A percentile compares a stretch with the other conserved stretches of the same genome.
Evolutionary conservation across 306 rosid species (phyloP).

Genomic region (Pachyrhizus erosus): DNA sequence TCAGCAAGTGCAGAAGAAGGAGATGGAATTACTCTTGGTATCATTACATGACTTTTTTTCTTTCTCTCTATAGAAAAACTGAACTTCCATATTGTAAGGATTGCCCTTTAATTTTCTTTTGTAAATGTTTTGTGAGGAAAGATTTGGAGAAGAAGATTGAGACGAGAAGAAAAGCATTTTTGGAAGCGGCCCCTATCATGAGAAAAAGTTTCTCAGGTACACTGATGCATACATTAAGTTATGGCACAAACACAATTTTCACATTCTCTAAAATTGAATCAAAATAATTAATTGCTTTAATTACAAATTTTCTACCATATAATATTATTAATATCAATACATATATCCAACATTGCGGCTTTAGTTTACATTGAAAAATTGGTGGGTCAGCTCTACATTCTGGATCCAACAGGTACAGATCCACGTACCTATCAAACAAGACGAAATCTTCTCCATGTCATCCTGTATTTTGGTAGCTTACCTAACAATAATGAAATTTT

Average conservation of each 20-base stretch:
- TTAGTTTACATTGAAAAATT: slow-evolving; percentile 27
- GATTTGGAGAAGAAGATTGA: slow-evolving; percentile 66
- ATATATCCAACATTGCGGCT: slow-evolving; percentile 5
- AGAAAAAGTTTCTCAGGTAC: slow-evolving; percentile 71
- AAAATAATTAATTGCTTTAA: neutral
- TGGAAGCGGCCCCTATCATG: slow-evolving; percentile 52
- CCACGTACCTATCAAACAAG: slow-evolving; percentile 45
- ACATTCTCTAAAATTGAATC: neutral
- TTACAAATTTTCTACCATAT: neutral
- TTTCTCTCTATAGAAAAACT: neutral
- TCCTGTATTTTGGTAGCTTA: slow-evolving; percentile 70
- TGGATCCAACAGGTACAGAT: slow-evolving; percentile 28
- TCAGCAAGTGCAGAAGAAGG: slow-evolving; percentile 44
- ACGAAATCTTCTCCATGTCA: slow-evolving; percentile 32
- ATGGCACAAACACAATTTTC: neutral
- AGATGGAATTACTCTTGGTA: slow-evolving; percentile 60
- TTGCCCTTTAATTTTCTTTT: neutral
- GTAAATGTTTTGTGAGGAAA: neutral
- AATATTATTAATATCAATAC: neutral
- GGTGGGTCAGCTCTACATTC: slow-evolving; percentile 40
- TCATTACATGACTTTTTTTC: neutral
- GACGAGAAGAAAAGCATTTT: slow-evolving; percentile 60
- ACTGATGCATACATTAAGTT: neutral
- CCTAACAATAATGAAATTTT: slow-evolving; percentile 54
- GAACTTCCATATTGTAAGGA: neutral